Conservation (phyloP, 106 monocot genomes). For the Hemerocallis citrina region DNA sequence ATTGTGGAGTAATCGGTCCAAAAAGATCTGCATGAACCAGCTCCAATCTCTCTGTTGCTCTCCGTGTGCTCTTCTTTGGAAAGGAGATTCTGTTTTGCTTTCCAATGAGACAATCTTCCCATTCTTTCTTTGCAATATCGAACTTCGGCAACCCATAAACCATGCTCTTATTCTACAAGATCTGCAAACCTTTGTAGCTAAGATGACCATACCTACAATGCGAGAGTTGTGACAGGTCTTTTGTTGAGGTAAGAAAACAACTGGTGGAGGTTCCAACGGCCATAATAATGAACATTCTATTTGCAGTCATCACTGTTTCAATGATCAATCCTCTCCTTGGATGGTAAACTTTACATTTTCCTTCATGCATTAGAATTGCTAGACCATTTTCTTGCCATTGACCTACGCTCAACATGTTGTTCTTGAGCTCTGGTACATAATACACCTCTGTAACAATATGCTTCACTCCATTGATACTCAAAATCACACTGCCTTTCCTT, state of each 20-base stretch:
- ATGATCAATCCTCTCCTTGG: neutral
- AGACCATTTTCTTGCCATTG: slow-evolving; percentile 12
- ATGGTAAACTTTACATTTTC: slow-evolving; percentile 3
- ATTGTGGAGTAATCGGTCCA: neutral
- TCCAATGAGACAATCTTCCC: neutral
- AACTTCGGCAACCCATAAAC: neutral
- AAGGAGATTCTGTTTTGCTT: neutral
- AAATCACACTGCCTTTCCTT: no score
- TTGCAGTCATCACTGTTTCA: slow-evolving; percentile 2
- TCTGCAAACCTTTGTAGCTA: neutral
- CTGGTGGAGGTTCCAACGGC: no score
- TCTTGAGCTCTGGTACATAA: slow-evolving; percentile 7
- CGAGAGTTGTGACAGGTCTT: neutral
- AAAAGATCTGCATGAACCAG: slow-evolving; percentile 1
- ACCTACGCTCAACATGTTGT: slow-evolving; percentile 14
- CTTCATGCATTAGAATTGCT: neutral
- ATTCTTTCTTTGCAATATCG: neutral
- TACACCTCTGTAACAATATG: slow-evolving; percentile 1
- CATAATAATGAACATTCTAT: slow-evolving; percentile 2
- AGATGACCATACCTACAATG: neutral
- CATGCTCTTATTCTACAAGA: neutral
- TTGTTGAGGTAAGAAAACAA: no score
- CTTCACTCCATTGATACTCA: no score
- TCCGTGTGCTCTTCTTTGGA: neutral
- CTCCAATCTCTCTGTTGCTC: neutral